These are phyloP conservation scores for Aegilops umbellulata DNA, from an alignment of 176 grass and related monocot species.

Conservation along the genomic window DNA sequence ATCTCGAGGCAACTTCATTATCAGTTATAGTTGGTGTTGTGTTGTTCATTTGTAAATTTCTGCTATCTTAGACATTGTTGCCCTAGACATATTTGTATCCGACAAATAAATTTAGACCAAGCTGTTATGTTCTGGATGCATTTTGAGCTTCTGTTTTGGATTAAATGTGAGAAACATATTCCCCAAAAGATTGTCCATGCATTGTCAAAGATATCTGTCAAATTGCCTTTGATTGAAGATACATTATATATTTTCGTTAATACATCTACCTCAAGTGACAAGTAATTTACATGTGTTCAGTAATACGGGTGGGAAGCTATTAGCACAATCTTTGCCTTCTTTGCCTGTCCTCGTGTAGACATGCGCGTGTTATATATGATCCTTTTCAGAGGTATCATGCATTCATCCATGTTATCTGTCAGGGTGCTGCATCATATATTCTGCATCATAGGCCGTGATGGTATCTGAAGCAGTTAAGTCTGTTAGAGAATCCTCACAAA, in stretches of 20 bases:
- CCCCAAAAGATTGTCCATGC: neutral
- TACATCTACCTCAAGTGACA: no score
- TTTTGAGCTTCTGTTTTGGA: neutral
- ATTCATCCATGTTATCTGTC: neutral
- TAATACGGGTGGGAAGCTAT: no score
- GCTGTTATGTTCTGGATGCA: neutral
- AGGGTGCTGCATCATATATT: neutral
- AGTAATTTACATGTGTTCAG: no score
- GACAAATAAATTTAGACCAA: neutral
- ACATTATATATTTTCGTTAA: neutral
- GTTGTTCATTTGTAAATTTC: slow-evolving; percentile 13
- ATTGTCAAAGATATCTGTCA: neutral
- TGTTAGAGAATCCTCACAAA: no score
- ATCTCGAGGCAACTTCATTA: neutral
- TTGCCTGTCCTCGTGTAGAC: no score
- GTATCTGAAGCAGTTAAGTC: neutral
- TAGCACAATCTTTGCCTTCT: no score
- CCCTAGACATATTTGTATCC: neutral
- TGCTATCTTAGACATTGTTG: neutral
- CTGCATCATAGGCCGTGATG: neutral
- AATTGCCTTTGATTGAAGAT: neutral
- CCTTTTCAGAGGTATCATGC: neutral
- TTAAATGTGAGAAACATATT: neutral
- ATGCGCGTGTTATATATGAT: neutral
- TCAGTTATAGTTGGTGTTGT: slow-evolving; percentile 18